Evolutionary conservation across 352 stramenopile species (phyloP), one percentile per base, ranked within the genome.

Genomic region (Phytophthora constricta): DNA sequence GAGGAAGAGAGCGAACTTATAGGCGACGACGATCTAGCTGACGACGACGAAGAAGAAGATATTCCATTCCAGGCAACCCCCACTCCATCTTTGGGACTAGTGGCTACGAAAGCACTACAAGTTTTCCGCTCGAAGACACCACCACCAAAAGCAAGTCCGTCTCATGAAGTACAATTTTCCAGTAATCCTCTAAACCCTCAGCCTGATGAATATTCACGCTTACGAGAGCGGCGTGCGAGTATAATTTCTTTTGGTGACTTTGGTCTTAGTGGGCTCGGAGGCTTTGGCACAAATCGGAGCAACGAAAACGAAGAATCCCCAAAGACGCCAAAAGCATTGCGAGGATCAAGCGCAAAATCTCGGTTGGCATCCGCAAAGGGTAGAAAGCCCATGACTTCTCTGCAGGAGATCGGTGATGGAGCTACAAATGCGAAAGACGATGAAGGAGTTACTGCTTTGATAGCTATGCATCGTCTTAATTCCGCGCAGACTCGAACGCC

Each of bases 221-320:
- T 51, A 41, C 23, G 59, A 58, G 55, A 76, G 17, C 58, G 65
- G 8, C 68, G 66, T 1, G 56, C 72, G 9, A 81, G 74, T 65
- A 55, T 65, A 22, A 62, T 81, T n/a, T 63, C 51, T 16, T 63
- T 74, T 0, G 58, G 79, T 20, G 54, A 51, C 2, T 80, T 82
- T 20, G 58, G 37, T 17, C 59, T 60, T 5, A 49, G 58, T 14
- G 65, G 45, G 9, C 39, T 76, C 17, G 47, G 34, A 19, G 27
- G 41, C 8, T 60, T 77, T 22, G n/a, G 33, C 17, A 31, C 23
- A 0, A n/a, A 52, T 43, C 19, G 11, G 8, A 37, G n/a, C 20
- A 59, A 17, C 14, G 58, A 62, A 5, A 60, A 39, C 10, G 48
- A 66, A 16, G 17, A 28, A 7, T 22, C 52, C 1, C 42, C 37